phyloP scores from a whole-genome alignment of 257 asterid genomes.

The Solanum pinnatisectum region DNA sequence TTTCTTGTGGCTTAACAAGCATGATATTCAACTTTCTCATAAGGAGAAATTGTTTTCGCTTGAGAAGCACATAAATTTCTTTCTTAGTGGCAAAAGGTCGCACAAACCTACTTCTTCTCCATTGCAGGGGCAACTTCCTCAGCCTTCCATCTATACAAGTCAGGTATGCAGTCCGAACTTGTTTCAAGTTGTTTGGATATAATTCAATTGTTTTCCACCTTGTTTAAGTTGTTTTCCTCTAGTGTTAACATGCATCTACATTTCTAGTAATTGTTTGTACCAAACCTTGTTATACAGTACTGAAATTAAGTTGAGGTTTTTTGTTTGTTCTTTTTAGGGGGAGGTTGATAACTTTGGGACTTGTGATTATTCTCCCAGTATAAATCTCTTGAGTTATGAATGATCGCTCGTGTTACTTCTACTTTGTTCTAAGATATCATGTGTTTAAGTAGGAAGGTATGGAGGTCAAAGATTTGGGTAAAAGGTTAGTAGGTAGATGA shows the following conservation, averaged over 20 bases:
- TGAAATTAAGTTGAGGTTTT: no score
- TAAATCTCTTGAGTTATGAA: not conserved
- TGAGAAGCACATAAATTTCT: constrained; percentile 57
- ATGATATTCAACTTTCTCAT: constrained; percentile 41
- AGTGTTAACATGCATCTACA: not conserved
- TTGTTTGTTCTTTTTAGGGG: no score
- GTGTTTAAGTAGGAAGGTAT: not conserved
- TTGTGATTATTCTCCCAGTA: not conserved
- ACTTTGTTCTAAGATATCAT: not conserved
- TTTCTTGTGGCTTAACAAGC: constrained; percentile 50
- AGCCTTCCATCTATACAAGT: constrained; percentile 27
- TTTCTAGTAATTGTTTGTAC: no score
- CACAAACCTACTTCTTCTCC: constrained; percentile 40
- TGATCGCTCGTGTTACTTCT: not conserved
- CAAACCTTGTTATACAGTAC: no score
- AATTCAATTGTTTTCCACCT: not conserved
- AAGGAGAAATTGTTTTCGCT: constrained; percentile 52
- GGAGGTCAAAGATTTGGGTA: not conserved
- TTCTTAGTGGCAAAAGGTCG: constrained; percentile 55
- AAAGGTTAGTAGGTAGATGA: not conserved
- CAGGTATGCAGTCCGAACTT: not conserved
- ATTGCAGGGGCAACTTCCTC: constrained; percentile 64
- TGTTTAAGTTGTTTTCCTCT: not conserved
- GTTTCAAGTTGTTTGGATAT: not conserved
- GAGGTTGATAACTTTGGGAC: not conserved